Conservation (phyloP, 2,329 filamentous ascomycete species). For the Fusarium sp. region DNA sequence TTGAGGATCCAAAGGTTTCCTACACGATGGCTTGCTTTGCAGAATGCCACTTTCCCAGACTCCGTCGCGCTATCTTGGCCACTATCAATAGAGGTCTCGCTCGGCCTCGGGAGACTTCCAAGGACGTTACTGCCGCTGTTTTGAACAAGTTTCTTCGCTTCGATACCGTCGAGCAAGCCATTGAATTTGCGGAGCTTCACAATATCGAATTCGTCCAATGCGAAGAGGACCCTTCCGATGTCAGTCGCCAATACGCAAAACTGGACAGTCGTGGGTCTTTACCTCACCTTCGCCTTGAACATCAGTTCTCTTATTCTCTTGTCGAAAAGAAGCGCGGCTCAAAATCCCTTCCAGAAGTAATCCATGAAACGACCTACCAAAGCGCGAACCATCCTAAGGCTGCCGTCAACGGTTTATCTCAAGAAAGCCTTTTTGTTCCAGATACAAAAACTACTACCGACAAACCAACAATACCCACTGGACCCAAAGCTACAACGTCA, state of each 20-base stretch:
- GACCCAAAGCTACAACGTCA: constrained; percentile 16
- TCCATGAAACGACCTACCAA: constrained; percentile 67
- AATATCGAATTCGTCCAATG: constrained; percentile 62
- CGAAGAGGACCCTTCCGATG: constrained; percentile 50
- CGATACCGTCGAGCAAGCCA: constrained; percentile 74
- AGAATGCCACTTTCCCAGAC: constrained; percentile 72
- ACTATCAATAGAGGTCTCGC: constrained; percentile 67
- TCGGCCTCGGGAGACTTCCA: constrained; percentile 67
- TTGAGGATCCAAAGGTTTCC: constrained; percentile 67
- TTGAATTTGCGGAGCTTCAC: constrained; percentile 72
- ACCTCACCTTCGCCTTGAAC: constrained; percentile 63
- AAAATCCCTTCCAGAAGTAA: constrained; percentile 64
- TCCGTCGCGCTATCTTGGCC: constrained; percentile 69
- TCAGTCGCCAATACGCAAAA: constrained; percentile 56
- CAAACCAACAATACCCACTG: constrained; percentile 9
- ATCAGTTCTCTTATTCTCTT: constrained; percentile 66
- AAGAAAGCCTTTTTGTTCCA: constrained; percentile 49
- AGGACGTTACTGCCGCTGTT: constrained; percentile 68
- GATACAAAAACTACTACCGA: constrained; percentile 18
- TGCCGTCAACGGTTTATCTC: constrained; percentile 28
- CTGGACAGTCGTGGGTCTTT: constrained; percentile 58
- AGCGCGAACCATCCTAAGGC: constrained; percentile 38
- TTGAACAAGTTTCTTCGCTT: constrained; percentile 72
- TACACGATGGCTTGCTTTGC: constrained; percentile 78
- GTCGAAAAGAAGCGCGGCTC: constrained; percentile 71